A percentile compares a stretch with the other conserved stretches of the same genome.
These are phyloP conservation scores for Amaranthus cruentus DNA, from an alignment of 148 eudicot genomes.

Conservation along the genomic window DNA sequence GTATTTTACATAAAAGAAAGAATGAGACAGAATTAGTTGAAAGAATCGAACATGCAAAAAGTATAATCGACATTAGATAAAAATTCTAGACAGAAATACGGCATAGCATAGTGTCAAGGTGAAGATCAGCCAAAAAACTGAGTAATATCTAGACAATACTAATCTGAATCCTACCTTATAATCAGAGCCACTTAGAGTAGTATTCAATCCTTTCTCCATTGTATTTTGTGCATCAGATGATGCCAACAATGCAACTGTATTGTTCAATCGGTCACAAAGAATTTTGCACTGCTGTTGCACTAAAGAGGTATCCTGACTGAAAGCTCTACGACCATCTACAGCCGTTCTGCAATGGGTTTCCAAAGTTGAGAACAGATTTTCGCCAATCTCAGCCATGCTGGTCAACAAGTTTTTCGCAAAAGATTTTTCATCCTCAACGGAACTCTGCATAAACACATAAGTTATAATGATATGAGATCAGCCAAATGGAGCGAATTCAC, in stretches of 20 bases:
- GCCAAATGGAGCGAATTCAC: not conserved
- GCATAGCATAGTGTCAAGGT: constrained; percentile 38
- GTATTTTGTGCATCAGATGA: constrained; percentile 29
- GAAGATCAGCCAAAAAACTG: constrained; percentile 40
- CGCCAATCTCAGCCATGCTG: constrained; percentile 58
- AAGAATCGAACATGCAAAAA: constrained; percentile 1
- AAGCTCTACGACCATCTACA: constrained; percentile 30
- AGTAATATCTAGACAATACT: constrained; percentile 35
- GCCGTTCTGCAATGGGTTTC: constrained; percentile 54
- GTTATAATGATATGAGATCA: constrained; percentile 4
- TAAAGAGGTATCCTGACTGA: constrained; percentile 29
- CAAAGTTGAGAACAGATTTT: constrained; percentile 59
- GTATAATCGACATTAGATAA: constrained; percentile 9
- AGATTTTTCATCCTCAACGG: constrained; percentile 58
- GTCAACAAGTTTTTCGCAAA: constrained; percentile 53
- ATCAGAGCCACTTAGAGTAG: constrained; percentile 25
- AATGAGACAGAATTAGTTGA: not conserved
- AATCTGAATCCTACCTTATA: constrained; percentile 73
- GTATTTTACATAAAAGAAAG: not conserved
- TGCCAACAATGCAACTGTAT: constrained; percentile 38
- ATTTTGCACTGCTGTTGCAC: constrained; percentile 49
- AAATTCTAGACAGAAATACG: constrained; percentile 23
- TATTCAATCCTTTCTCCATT: constrained; percentile 24
- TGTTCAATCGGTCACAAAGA: constrained; percentile 47
- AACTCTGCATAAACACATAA: constrained; percentile 40